These are phyloP conservation scores for Trypanosoma lewisi DNA, from an alignment of 208 protist genomes.

Conservation along the genomic window DNA sequence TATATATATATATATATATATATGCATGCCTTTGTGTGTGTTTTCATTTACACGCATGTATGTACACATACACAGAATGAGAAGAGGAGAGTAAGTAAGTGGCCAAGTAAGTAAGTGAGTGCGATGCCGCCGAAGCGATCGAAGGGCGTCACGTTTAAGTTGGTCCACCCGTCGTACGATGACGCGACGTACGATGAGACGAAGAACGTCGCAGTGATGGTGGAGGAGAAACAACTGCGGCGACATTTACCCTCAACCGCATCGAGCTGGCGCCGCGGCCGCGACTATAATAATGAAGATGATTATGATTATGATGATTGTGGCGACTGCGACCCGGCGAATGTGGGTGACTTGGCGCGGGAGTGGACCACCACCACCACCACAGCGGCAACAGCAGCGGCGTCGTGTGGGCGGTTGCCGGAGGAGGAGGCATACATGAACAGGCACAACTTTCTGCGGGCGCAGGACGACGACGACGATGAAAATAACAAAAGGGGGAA, in stretches of 20 bases:
- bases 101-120: neutral
- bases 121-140: constrained; percentile 28
- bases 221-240: constrained; percentile 64
- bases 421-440: constrained; percentile 28
- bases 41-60: neutral
- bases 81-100: neutral
- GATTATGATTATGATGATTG: too few species aligned
- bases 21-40: neutral
- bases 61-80: neutral
- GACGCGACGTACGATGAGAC: constrained; percentile 36
- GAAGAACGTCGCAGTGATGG: constrained; percentile 35
- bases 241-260: constrained; percentile 24
- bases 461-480: constrained; percentile 22
- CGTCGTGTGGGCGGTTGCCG: neutral
- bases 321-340: neutral
- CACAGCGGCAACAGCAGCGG: constrained; percentile 24
- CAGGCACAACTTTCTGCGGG: constrained; percentile 24
- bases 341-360: constrained; percentile 12
- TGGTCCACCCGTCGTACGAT: constrained; percentile 67
- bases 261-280: neutral
- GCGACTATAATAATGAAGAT: neutral
- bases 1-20: constrained; percentile 3
- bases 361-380: constrained; percentile 29
- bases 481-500: neutral
- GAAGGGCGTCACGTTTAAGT: constrained; percentile 58